A percentile compares a stretch with the other conserved stretches of the same genome.
Conservation (phyloP, 2,329 filamentous ascomycete genomes). For the Aureobasidium sp. region DNA sequence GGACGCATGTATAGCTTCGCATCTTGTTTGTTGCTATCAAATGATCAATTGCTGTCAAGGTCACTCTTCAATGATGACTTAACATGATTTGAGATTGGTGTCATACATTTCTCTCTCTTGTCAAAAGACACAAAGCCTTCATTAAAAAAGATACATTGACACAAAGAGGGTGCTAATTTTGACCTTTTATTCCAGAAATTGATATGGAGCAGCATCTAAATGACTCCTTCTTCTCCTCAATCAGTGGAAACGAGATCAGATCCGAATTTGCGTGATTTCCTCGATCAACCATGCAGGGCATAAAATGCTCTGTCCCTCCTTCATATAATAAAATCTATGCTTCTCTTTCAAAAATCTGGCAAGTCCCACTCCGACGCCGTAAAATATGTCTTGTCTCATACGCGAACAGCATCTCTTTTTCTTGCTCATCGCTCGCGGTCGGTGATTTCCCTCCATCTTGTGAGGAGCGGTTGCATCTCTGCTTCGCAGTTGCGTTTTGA, state of each 20-base stretch:
- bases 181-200: neutral
- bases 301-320: neutral
- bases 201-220: neutral
- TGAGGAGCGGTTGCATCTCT: constrained; percentile 55
- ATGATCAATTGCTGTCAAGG: no score
- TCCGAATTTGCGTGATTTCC: neutral
- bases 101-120: neutral
- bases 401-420: neutral
- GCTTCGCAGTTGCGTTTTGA: constrained; percentile 57
- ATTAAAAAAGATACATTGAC: neutral
- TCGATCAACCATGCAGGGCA: neutral
- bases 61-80: no score
- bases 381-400: neutral
- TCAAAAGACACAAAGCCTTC: neutral
- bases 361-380: neutral
- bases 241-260: neutral
- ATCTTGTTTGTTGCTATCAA: no score
- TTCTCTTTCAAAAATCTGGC: neutral
- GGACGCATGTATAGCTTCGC: no score
- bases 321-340: neutral
- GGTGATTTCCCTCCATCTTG: constrained; percentile 29
- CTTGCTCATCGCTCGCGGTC: constrained; percentile 23
- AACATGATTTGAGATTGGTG: no score
- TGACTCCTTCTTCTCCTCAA: neutral
- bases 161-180: neutral